These are phyloP conservation scores for Sugiyamaella marilandica DNA, from an alignment of 805 yeast species.

Conservation along the genomic window DNA sequence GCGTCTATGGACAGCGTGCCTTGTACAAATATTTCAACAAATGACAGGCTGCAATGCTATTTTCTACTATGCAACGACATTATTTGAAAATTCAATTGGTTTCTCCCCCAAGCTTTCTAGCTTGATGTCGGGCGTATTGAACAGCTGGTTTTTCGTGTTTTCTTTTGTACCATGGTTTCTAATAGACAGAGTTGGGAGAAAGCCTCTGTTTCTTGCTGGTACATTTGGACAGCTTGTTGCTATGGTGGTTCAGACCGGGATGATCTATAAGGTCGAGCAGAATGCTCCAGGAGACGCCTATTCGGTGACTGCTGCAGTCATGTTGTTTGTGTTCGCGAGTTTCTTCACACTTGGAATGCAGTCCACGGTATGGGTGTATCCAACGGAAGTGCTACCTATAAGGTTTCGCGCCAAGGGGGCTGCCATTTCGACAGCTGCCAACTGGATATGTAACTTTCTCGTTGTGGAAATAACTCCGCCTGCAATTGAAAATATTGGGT, in stretches of 20 bases:
- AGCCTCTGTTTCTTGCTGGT: slow-evolving; percentile 62
- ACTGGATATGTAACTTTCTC: slow-evolving; percentile 55
- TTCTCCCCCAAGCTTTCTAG: slow-evolving; percentile 11
- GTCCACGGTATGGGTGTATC: slow-evolving; percentile 81
- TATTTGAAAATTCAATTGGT: slow-evolving; percentile 16
- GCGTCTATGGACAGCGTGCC: slow-evolving; percentile 37
- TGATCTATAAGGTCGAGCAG: not conserved
- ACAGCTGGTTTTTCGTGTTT: slow-evolving; percentile 33
- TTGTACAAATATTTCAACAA: slow-evolving; percentile 61
- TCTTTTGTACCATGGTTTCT: slow-evolving; percentile 46
- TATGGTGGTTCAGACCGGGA: slow-evolving; percentile 19
- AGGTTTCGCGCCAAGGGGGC: slow-evolving; percentile 82
- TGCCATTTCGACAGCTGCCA: slow-evolving; percentile 61
- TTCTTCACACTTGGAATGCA: slow-evolving; percentile 84
- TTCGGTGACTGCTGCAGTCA: slow-evolving; percentile 37
- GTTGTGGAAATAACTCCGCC: slow-evolving; percentile 54
- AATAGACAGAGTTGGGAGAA: slow-evolving; percentile 53
- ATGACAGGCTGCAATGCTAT: slow-evolving; percentile 79
- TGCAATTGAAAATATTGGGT: slow-evolving; percentile 45
- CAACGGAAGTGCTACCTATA: slow-evolving; percentile 78
- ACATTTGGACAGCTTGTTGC: slow-evolving; percentile 55
- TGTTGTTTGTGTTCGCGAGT: slow-evolving; percentile 66
- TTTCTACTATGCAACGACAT: slow-evolving; percentile 14
- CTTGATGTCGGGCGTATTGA: slow-evolving; percentile 10
- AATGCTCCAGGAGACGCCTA: not conserved